These are phyloP conservation scores for Clonostachys rosea DNA, from an alignment of 2,329 filamentous ascomycete genomes.

Conservation along the genomic window DNA sequence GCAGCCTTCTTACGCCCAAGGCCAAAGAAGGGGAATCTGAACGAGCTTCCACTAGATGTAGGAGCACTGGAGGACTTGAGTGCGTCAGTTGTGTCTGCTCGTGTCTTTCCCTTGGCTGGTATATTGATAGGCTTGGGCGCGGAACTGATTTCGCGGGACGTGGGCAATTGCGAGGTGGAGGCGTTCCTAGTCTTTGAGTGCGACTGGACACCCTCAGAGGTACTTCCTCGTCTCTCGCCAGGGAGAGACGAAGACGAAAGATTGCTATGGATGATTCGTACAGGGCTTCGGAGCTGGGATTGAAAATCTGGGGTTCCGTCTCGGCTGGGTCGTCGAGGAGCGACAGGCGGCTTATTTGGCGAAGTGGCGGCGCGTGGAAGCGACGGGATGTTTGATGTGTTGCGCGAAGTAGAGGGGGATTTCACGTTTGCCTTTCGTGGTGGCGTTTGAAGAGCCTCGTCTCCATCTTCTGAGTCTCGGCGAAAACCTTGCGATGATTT, in stretches of 20 bases:
- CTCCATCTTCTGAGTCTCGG: conserved; percentile 22
- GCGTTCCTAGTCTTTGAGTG: conserved; percentile 19
- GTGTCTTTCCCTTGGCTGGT: no score
- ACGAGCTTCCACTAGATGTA: conserved; percentile 49
- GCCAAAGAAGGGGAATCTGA: conserved; percentile 75
- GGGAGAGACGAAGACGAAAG: conserved; percentile 42
- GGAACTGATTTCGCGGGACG: neutral
- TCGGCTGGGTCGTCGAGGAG: conserved; percentile 55
- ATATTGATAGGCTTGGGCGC: neutral
- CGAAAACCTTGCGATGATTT: conserved; percentile 56
- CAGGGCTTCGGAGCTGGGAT: conserved; percentile 43
- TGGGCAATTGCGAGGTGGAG: conserved; percentile 21
- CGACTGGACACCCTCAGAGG: conserved; percentile 19
- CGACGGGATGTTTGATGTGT: neutral
- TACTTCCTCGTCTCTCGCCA: conserved; percentile 38
- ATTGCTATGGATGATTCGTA: conserved; percentile 60
- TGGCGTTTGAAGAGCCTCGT: conserved; percentile 4
- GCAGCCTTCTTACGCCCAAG: conserved; percentile 55
- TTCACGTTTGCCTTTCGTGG: no score
- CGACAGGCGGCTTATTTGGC: neutral
- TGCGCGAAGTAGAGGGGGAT: neutral
- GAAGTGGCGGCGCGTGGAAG: neutral
- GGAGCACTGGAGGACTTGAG: conserved; percentile 26
- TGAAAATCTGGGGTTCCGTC: conserved; percentile 62
- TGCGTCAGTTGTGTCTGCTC: neutral